These are phyloP conservation scores for Thielaviopsis populi DNA, from an alignment of 2,329 filamentous ascomycete species.

Conservation along the genomic window DNA sequence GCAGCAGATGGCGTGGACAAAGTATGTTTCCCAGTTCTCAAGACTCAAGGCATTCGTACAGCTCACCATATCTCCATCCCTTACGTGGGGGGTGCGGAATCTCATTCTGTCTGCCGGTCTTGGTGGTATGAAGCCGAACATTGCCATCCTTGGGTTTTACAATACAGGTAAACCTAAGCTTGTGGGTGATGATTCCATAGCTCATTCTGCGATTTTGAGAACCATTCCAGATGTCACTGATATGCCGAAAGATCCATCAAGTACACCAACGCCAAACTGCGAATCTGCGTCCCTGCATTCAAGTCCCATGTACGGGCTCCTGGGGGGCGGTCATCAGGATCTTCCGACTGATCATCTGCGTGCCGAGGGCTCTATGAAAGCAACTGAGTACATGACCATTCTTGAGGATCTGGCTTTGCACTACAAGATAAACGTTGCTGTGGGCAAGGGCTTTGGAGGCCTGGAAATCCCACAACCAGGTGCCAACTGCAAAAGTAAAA, in stretches of 20 bases:
- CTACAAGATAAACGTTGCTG: conserved; percentile 68
- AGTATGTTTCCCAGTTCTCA: conserved; percentile 67
- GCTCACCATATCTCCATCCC: conserved; percentile 63
- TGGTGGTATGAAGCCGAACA: conserved; percentile 79
- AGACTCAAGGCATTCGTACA: conserved; percentile 84
- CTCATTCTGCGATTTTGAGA: not conserved
- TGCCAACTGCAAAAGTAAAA: conserved; percentile 41
- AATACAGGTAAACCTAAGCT: conserved; percentile 54
- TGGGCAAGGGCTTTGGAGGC: conserved; percentile 66
- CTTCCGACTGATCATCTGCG: conserved; percentile 57
- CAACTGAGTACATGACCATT: conserved; percentile 64
- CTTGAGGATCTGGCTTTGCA: conserved; percentile 67
- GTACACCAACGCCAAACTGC: not conserved
- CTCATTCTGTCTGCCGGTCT: conserved; percentile 67
- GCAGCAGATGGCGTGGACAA: conserved; percentile 71
- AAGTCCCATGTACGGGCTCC: conserved; percentile 39
- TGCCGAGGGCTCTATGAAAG: conserved; percentile 52
- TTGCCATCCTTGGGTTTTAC: conserved; percentile 67
- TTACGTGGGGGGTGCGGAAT: conserved; percentile 76
- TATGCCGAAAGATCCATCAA: not conserved
- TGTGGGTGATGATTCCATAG: not conserved
- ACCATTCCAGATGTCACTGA: not conserved
- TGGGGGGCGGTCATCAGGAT: conserved; percentile 39
- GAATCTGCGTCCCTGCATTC: not conserved
- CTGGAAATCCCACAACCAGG: conserved; percentile 54